Evolutionary conservation across 768 basidiomycete genomes (phyloP), one percentile per base, ranked within the genome.

Genomic region (Fibroporia radiculosa): DNA sequence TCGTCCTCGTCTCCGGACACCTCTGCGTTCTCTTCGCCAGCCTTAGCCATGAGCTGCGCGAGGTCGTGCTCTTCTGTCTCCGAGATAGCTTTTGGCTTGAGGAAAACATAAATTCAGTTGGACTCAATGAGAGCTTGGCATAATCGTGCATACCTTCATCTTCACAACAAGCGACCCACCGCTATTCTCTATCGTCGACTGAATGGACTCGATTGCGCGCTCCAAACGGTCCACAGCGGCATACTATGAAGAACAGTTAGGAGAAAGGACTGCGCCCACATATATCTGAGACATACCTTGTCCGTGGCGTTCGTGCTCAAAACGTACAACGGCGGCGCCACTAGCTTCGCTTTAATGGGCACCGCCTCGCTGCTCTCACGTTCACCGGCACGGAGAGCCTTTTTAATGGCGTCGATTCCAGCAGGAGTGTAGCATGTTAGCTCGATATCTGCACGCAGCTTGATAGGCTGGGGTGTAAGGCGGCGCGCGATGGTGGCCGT

Each of bases 61-160:
- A 99, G 78, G 62, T 97, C 96, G 53, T 92, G 87, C 64, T 99
- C 96, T 67, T 99, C 96, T 4, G 88, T 89, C 64, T 97, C 96
- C 20, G 90, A 93, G 28, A 99, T 86, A 2, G 95, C 92, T 73
- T 98, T 98, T 48, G 96, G 96, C 92, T 96, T 54, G 24, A 20
- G 32, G 37, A 32, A 20, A 37, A 50, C n/a, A 20, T 32, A 14
- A 27, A 48, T 19, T 29, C 35, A 25, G 22, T 7, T 27, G 10
- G 26, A 29, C 13, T 16, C 2, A 8, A 16, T 19, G 37, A 22
- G 24, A 12, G 32, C 4, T 6, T 13, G 29, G 25, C 13, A 19
- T 40, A 42, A 16, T 19, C 10, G 12, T 22, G 39, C 67, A 35
- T 49, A 88, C 93, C 80, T 90, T 93, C 93, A 99, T 97, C 73